Base-by-base conservation (phyloP, 2,329 filamentous ascomycete species). In the Verticillium alfalfae region DNA sequence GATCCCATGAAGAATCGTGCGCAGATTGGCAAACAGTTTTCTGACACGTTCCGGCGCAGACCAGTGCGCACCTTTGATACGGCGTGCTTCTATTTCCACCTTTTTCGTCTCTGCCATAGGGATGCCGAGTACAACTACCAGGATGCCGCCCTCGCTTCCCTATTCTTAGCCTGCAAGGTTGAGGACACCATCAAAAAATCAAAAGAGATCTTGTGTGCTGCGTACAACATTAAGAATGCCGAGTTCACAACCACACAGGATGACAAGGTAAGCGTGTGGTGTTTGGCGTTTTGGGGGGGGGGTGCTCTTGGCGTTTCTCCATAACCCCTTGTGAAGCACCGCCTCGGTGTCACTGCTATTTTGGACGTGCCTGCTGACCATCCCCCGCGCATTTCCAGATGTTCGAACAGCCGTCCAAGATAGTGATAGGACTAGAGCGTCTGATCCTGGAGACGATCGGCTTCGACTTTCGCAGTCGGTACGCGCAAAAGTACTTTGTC, bases 181-280 rank as follows among this genome's bases (percentile, higher is more conserved):
- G 95, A 99, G 75, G 95, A 99, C 74, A 99, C 95, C 0, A 85
- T 97, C 67, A 99, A 99, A 78, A 98, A 98, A 79, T 96, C 92
- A 3, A 88, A 86, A 62, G 95, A 99, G 66, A 96, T 99, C 64
- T 81, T 98, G 16, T 96, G 92, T 62, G 93, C 93, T 1, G 89
- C 92, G 31, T 92, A 94, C 76, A 97, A 97, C 71, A 79, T 96
- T 41, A 95, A 93, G 76, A 84, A 76, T 71, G 85, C 69, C 67
- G 88, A 76, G 73, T 90, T 75, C 83, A 92, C 75, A 75, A 90
- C 73, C 41, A 89, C 89, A 18, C 85, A 91, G 3, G 94, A 98
- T 74, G 93, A 97, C 75, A 88, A 89, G 73, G 91, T 93, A 77
- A 63, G 82, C 70, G 26, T 31, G 26, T 5, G 2, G 18, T 52